Evolutionary conservation across 805 yeast genomes (phyloP), one percentile per base, ranked within the genome.

Genomic region (Citeromyces nyonsensis): DNA sequence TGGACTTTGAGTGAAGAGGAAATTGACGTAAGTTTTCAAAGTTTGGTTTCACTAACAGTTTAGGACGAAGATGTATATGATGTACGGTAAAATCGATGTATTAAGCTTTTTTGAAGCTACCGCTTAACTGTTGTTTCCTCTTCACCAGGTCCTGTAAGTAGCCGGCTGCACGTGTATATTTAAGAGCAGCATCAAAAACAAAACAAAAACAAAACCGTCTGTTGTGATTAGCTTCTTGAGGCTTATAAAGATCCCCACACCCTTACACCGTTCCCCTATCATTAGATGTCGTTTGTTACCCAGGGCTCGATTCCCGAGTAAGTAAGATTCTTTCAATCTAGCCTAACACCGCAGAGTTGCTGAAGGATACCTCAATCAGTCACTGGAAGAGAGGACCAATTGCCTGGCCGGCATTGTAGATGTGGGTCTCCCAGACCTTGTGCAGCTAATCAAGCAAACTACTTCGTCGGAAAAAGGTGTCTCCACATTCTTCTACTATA

Each of bases 401-500:
- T 65, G 78, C 40, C 53, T 80, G 30, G 63, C 63, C 31, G 57
- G 68, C 27, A 71, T 78, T 38, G 59, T 52, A 34, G 86, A 79
- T 38, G 51, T 81, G 35, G 93, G 93, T 9, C 81, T 85, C 8
- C 81, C 78, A 26, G 84, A 70, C 52, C 54, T 69, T 50, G 69
- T 73, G 35, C 64, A 63, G 38, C 52, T 72, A 35, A 60, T 57
- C 33, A 71, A 54, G 34, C 36, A 53, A 44, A 45, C 47, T 45
- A 11, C 44, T 34, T 32, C 56, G 60, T 41, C 57, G 61, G 56
- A 60, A 58, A 58, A 63, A 26, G 71, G 63, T 31, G 52, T 73
- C n/a, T 81, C 84, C 7, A 77, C 91, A 2, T 80, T 68, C 48
- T 58, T 80, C 30, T 80, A 81, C 50, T 73, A 69, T 41, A 67